Evolutionary conservation across 306 rosid genomes (phyloP), one percentile per base, ranked within the genome.

Genomic region (Canavalia ensiformis): DNA sequence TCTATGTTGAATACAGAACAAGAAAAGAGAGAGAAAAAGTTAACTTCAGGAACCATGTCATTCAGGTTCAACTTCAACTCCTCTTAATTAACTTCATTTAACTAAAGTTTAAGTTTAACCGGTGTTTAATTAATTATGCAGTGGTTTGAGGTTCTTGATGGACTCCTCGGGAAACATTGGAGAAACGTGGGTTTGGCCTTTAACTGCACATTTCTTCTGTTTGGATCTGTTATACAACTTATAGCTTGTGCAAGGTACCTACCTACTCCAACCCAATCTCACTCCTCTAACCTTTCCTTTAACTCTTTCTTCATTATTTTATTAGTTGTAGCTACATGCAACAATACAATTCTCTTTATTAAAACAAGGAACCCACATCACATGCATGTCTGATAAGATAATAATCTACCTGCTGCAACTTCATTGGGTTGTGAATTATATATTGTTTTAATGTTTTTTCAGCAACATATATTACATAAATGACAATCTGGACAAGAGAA

Each of bases 71-170:
- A 51, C 52, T 62, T 59, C n/a, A 25, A 51, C 52, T 62, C 50
- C 11, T 28, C 31, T 6, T 0, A 41, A 5, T 42, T 29, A 41
- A 28, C 68, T 10, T 31, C 29, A 8, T 13, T 75, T 46, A 30
- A 59, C 44, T 8, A 31, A 79, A 6, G 11, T 33, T 51, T 42
- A 13, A 63, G 4, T 30, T n/a, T 65, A 8, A 56, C 50, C 51
- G 9, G 4, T 0, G 64, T 31, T 60, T 50, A 44, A 6, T 58
- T 37, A 39, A 62, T 47, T 50, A 12, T 72, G 72, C 84, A 94
- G 94, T 93, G 99, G 99, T 95, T 95, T 83, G 99, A 95, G 74
- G 99, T 95, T 84, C 99, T 95, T 85, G 99, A 95, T 78, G 99
- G 99, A 0, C 93, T 95, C 45, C 93, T 95, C 0, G 99, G 99